Evolutionary conservation across 441 rosid species (phyloP).

Genomic region (Raphanus hybrid): DNA sequence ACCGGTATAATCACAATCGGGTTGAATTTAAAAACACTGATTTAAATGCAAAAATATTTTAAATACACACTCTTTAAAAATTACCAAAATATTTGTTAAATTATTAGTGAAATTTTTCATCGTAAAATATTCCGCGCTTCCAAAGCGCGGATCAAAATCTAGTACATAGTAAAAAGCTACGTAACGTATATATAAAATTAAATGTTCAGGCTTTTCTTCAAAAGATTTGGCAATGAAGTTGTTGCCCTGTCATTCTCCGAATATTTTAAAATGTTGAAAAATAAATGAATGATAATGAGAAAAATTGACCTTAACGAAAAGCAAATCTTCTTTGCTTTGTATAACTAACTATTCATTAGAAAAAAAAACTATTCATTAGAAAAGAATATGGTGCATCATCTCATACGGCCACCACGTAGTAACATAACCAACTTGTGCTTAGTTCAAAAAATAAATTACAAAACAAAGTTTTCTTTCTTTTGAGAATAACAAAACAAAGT

Average conservation of each 20-base stretch:
- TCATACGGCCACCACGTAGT: too few relatives aligned
- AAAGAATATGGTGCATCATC: too few relatives aligned
- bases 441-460: neutral
- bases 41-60: too few relatives aligned
- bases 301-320: conserved; percentile 41
- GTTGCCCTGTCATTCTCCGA: conserved; percentile 33
- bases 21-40: too few relatives aligned
- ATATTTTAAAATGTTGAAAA: conserved; percentile 29
- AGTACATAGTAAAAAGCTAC: neutral
- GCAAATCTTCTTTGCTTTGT: conserved; percentile 27
- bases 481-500: neutral
- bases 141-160: too few relatives aligned
- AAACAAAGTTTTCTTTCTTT: neutral
- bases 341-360: conserved; percentile 1
- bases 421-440: too few relatives aligned
- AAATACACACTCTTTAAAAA: too few relatives aligned
- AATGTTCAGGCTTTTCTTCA: neutral
- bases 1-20: too few relatives aligned
- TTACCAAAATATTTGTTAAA: too few relatives aligned
- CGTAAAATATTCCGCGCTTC: too few relatives aligned
- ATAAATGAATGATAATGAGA: conserved; percentile 27
- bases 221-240: conserved; percentile 30
- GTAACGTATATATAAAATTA: neutral
- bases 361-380: too few relatives aligned
- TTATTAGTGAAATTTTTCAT: too few relatives aligned